phyloP scores from a whole-genome alignment of 2,329 filamentous ascomycete species.

The Knufia fluminis region DNA sequence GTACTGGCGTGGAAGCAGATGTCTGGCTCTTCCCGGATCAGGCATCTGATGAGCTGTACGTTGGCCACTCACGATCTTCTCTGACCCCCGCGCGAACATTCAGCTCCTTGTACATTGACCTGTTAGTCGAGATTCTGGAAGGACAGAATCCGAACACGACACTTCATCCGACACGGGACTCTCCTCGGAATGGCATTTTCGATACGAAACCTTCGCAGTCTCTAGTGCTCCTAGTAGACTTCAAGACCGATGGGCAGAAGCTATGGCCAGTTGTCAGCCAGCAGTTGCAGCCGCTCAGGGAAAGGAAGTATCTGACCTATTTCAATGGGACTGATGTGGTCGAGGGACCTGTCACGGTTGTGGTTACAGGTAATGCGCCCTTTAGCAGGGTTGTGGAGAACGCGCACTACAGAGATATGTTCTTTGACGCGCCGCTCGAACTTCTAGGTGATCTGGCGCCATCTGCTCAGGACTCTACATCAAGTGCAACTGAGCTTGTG shows the following conservation, averaged over 20 bases:
- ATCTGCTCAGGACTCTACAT: neutral
- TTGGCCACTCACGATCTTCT: conserved; percentile 44
- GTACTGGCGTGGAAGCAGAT: conserved; percentile 48
- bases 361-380: conserved; percentile 45
- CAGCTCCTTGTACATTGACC: conserved; percentile 43
- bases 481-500: neutral
- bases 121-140: conserved; percentile 40
- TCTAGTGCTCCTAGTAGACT: conserved; percentile 45
- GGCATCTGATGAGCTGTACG: conserved; percentile 42
- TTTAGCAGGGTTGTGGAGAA: conserved; percentile 34
- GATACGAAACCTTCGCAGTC: conserved; percentile 40
- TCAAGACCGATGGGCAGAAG: conserved; percentile 32
- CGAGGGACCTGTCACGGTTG: conserved; percentile 41
- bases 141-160: conserved; percentile 36
- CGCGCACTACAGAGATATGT: conserved; percentile 44
- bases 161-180: conserved; percentile 25
- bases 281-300: conserved; percentile 38
- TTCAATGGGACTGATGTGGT: conserved; percentile 35
- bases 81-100: conserved; percentile 41
- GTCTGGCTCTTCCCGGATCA: conserved; percentile 36
- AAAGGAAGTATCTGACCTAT: conserved; percentile 42
- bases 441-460: conserved; percentile 22
- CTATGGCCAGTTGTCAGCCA: conserved; percentile 29
- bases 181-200: conserved; percentile 38
- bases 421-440: conserved; percentile 46